Conservation (phyloP, 2,329 filamentous ascomycete species). For the Fusarium sp. region DNA sequence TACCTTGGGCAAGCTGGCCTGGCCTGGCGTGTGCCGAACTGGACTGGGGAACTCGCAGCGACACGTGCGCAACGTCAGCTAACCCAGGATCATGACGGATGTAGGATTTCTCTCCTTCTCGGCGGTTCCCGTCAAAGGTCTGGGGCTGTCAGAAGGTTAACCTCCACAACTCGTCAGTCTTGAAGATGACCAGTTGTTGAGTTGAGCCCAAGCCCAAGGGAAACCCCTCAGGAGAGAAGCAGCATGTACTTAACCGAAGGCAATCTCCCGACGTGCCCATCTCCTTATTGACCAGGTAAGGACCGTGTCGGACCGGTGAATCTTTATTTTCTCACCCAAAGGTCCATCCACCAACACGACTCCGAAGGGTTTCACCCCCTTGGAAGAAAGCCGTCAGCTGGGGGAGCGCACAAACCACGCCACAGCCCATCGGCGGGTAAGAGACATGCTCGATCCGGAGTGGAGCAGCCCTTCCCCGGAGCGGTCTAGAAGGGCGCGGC, state of each 20-base stretch:
- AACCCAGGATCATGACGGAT: constrained; percentile 17
- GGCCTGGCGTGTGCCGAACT: constrained; percentile 24
- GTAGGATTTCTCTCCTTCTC: neutral
- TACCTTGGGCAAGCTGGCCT: neutral
- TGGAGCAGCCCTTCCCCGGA: constrained; percentile 30
- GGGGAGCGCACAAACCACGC: constrained; percentile 19
- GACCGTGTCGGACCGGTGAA: neutral
- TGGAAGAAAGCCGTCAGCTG: neutral
- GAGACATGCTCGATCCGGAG: constrained; percentile 37
- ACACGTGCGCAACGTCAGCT: constrained; percentile 39
- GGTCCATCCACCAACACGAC: neutral
- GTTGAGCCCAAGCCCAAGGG: neutral
- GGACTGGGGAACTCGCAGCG: constrained; percentile 4
- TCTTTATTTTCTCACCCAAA: neutral
- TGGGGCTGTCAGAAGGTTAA: neutral
- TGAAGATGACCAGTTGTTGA: neutral
- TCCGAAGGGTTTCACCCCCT: neutral
- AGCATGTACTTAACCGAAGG: neutral
- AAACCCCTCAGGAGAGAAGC: neutral
- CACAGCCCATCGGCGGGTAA: constrained; percentile 40
- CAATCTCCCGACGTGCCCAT: neutral
- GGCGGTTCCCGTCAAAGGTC: constrained; percentile 6
- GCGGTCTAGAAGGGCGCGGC: constrained; percentile 26
- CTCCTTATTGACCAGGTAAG: neutral
- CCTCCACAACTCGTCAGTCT: neutral